Evolutionary conservation across 495 filamentous ascomycete genomes (phyloP), one percentile per base, ranked within the genome.

Genomic region (Immersiella caudata): DNA sequence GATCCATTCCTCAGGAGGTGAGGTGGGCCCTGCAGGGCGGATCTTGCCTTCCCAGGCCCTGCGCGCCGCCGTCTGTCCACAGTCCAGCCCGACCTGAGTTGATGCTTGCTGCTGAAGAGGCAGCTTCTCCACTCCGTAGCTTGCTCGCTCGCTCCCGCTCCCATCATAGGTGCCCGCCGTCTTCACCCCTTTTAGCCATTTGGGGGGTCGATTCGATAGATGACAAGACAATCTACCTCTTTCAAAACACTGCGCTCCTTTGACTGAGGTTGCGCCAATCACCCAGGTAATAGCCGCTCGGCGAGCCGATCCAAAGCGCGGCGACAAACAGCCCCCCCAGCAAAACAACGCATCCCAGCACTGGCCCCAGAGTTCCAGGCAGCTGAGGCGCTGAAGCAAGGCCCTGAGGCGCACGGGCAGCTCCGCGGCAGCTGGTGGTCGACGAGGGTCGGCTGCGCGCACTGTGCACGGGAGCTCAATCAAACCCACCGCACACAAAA

Each of bases 401-500:
- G n/a, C n/a, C n/a, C n/a, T n/a, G 8, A 24, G 54, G 22, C 22
- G 26, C 11, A 57, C 52, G 26, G 26, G 54, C 54, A 16, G 26
- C 4, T 33, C 29, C 29, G 8, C 29, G 29, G 54, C 58, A 33
- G 58, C 33, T 46, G 40, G 40, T 60, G 8, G 16, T 27, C 11
- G 40, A 46, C 5, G 40, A 46, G 40, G 40, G 40, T 46, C 40
- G 11, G 14, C 4, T 46, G 40, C 40, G 40, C 40, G 14, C 40
- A 7, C 11, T 57, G 40, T 14, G 11, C 40, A 46, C 40, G 40
- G 40, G 40, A 46, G 21, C 22, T 21, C 55, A 49, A 65, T 35
- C 33, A 25, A 58, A 64, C 51, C 50, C 22, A 40, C 57, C 57
- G 35, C 62, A 63, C 68, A 74, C 73, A 75, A 69, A 76, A 75